Conservation (phyloP, 129 eudicot species). For the Lactuca sativa region DNA sequence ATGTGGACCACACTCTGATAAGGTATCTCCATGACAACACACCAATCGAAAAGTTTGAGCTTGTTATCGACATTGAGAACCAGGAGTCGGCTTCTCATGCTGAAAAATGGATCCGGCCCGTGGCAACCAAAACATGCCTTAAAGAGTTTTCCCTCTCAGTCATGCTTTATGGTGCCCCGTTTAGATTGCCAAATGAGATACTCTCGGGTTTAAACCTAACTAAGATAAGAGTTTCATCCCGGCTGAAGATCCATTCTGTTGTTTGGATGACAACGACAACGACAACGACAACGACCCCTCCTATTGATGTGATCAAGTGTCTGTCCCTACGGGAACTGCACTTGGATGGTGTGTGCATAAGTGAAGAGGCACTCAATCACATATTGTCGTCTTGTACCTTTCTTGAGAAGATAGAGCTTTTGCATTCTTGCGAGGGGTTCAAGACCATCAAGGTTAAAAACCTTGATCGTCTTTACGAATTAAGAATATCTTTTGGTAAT, state of each 20-base stretch:
- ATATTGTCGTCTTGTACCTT: background rate
- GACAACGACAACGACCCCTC: no score
- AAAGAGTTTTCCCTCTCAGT: background rate
- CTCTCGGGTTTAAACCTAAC: slow-evolving; percentile 2
- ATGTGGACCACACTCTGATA: background rate
- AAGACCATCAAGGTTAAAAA: background rate
- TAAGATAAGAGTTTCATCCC: background rate
- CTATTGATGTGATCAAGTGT: no score
- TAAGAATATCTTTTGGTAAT: background rate
- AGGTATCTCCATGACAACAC: background rate
- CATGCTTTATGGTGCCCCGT: background rate
- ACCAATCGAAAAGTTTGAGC: background rate
- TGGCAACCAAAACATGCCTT: slow-evolving; percentile 1
- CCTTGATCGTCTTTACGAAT: background rate
- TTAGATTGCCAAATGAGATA: slow-evolving; percentile 6
- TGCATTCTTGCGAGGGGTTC: background rate
- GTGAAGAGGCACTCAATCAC: background rate
- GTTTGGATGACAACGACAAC: no score
- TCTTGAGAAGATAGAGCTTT: background rate
- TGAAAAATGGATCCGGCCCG: no score
- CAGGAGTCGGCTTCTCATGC: background rate
- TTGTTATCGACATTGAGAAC: background rate
- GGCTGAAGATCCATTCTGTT: no score
- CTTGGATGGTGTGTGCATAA: background rate
- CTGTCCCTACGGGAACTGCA: no score